A percentile compares a stretch with the other conserved stretches of the same genome.
phyloP scores from a whole-genome alignment of 1,139 yeast genomes.

The Yamadazyma conglobata region DNA sequence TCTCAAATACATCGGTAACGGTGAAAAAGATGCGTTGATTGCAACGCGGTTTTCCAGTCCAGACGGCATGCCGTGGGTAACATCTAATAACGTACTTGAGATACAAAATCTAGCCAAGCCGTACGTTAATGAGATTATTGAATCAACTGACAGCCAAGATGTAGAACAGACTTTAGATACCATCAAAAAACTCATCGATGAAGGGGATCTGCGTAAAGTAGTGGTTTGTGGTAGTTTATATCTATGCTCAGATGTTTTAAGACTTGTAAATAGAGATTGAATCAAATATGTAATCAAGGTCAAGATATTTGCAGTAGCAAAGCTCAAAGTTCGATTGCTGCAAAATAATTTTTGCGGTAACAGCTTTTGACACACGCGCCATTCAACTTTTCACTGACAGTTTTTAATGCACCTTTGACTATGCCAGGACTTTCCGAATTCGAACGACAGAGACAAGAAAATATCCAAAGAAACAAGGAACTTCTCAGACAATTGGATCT shows the following conservation, averaged over 20 bases:
- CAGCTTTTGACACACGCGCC: conserved; percentile 3
- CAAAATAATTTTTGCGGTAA: no score
- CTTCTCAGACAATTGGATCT: conserved; percentile 37
- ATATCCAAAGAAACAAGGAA: conserved; percentile 41
- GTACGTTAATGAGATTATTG: conserved; percentile 26
- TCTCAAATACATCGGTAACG: conserved; percentile 46
- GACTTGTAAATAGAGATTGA: conserved; percentile 19
- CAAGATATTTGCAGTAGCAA: no score
- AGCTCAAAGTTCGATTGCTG: no score
- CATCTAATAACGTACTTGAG: conserved; percentile 40
- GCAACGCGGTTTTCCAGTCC: conserved; percentile 65
- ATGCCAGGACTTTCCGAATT: conserved; percentile 51
- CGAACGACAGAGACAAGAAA: conserved; percentile 64
- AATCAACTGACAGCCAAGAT: conserved; percentile 7
- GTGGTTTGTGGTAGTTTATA: conserved; percentile 80
- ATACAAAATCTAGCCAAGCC: conserved; percentile 29
- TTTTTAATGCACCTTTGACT: neutral
- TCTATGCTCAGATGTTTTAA: conserved; percentile 65
- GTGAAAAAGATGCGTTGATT: conserved; percentile 50
- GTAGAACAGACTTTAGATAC: conserved; percentile 18
- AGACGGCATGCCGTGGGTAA: conserved; percentile 93
- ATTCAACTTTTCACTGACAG: neutral
- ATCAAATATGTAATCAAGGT: neutral
- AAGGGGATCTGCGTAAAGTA: conserved; percentile 31
- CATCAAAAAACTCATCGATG: conserved; percentile 14